phyloP scores from a whole-genome alignment of 805 yeast species.

The Teunomyces cretensis region DNA sequence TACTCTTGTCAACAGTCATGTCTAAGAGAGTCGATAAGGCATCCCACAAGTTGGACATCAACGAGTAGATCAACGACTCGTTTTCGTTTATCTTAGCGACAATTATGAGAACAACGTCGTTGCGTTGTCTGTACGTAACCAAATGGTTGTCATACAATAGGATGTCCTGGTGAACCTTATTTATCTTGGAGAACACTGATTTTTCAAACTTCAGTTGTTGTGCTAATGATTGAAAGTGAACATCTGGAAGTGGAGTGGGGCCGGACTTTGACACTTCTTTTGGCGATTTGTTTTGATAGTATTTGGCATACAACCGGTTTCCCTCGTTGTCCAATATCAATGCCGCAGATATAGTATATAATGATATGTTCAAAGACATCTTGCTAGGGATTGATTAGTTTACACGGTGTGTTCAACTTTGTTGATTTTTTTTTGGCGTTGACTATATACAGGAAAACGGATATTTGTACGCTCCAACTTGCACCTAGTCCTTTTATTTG shows the following conservation, averaged over 20 bases:
- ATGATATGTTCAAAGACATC: conserved; percentile 54
- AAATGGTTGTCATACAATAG: conserved; percentile 75
- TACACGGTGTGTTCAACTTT: conserved; percentile 7
- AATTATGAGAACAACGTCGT: conserved; percentile 71
- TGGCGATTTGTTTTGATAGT: conserved; percentile 66
- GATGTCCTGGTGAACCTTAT: conserved; percentile 77
- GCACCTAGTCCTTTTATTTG: too few relatives aligned
- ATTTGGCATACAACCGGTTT: conserved; percentile 77
- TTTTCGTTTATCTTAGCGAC: conserved; percentile 80
- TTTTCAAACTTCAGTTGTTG: conserved; percentile 79
- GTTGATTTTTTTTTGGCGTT: not conserved
- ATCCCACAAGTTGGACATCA: conserved; percentile 74
- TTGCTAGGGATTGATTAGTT: conserved; percentile 1
- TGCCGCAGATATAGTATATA: conserved; percentile 80
- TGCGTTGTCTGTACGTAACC: conserved; percentile 81
- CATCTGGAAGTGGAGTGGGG: conserved; percentile 14
- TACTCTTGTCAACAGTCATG: conserved; percentile 70
- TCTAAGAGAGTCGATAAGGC: conserved; percentile 76
- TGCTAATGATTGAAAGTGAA: conserved; percentile 44
- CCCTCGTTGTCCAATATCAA: conserved; percentile 82
- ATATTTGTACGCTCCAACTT: too few relatives aligned
- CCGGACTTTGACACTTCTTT: conserved; percentile 7
- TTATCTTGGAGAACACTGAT: conserved; percentile 69
- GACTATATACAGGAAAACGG: not conserved
- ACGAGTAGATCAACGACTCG: conserved; percentile 75